These are phyloP conservation scores for Pestalotiopsis sp. DNA, from an alignment of 2,329 filamentous ascomycete species.

Conservation along the genomic window DNA sequence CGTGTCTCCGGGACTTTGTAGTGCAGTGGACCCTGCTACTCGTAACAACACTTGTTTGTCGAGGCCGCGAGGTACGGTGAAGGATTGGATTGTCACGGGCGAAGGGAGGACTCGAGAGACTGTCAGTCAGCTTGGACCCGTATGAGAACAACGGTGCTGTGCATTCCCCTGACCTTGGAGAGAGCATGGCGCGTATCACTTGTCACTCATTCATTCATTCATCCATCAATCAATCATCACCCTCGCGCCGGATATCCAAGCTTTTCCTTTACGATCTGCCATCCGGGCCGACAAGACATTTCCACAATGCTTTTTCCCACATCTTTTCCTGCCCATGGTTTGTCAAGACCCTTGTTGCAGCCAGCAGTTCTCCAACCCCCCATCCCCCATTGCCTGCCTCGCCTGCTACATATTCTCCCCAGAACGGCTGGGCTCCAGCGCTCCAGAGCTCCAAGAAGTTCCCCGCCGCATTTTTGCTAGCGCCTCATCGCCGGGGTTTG, in stretches of 20 bases:
- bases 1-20: too few species aligned
- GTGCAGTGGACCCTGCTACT: too few species aligned
- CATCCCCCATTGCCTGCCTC: neutral
- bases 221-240: neutral
- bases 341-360: neutral
- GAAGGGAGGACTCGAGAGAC: too few species aligned
- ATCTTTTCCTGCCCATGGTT: neutral
- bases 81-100: too few species aligned
- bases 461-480: neutral
- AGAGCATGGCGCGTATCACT: too few species aligned
- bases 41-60: too few species aligned
- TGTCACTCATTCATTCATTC: neutral
- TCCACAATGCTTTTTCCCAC: neutral
- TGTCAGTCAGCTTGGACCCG: too few species aligned
- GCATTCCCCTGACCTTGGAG: too few species aligned
- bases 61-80: too few species aligned
- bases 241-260: neutral
- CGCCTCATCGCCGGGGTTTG: neutral
- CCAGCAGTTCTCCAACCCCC: neutral
- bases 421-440: neutral
- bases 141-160: too few species aligned
- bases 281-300: neutral
- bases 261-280: neutral
- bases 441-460: neutral
- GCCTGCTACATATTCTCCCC: neutral